Conservation (phyloP, 2,329 filamentous ascomycete genomes). For the Fusarium sp. region DNA sequence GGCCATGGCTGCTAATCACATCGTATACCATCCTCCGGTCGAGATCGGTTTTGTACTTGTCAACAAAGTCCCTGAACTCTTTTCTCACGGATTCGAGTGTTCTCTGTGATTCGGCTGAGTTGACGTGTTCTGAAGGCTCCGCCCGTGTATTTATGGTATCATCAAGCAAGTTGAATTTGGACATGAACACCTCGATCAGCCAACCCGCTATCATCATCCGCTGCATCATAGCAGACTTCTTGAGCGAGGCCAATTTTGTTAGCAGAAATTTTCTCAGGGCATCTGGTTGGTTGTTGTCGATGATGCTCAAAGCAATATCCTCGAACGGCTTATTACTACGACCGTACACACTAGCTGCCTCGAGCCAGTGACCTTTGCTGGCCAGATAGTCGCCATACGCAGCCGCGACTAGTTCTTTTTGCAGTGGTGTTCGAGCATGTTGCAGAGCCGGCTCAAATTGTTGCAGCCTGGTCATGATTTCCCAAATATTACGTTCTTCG, state of each 20-base stretch:
- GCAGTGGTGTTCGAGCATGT: conserved; percentile 81
- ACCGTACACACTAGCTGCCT: conserved; percentile 91
- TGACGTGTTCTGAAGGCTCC: conserved; percentile 78
- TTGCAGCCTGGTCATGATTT: conserved; percentile 86
- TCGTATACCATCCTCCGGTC: conserved; percentile 95
- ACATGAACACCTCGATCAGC: conserved; percentile 97
- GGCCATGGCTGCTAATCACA: conserved; percentile 92
- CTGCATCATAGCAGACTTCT: conserved; percentile 89
- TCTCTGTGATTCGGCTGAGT: conserved; percentile 75
- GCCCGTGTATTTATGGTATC: conserved; percentile 92
- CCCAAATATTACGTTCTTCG: conserved; percentile 94
- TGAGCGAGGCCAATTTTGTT: conserved; percentile 83
- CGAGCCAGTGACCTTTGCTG: conserved; percentile 80
- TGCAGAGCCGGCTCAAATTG: conserved; percentile 89
- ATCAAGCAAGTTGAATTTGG: conserved; percentile 92
- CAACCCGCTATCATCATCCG: conserved; percentile 94
- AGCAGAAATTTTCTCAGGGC: conserved; percentile 89
- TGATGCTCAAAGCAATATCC: conserved; percentile 90
- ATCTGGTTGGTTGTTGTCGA: conserved; percentile 90
- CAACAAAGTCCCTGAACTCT: conserved; percentile 90
- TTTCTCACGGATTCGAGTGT: conserved; percentile 76
- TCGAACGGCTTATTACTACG: conserved; percentile 98
- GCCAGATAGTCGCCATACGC: conserved; percentile 91
- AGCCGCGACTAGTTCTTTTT: conserved; percentile 91
- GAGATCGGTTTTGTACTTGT: conserved; percentile 85